These are phyloP conservation scores for Stagonosporopsis chrysanthemi DNA, from an alignment of 2,329 filamentous ascomycete genomes.

Conservation along the genomic window DNA sequence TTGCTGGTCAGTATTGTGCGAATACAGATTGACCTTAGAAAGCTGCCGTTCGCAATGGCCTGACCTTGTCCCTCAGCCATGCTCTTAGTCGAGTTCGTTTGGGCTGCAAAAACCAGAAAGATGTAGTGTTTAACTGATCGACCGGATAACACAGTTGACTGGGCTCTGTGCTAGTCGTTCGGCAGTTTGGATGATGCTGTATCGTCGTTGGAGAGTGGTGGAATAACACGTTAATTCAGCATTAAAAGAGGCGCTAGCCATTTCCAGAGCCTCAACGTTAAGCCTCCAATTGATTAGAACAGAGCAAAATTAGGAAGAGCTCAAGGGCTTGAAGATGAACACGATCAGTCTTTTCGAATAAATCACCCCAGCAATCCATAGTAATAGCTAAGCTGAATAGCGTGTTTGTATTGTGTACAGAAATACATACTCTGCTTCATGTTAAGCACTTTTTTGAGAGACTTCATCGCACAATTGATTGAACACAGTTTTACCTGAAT, in stretches of 20 bases:
- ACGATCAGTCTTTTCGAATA: background rate
- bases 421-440: background rate
- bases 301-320: background rate
- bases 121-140: background rate
- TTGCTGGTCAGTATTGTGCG: background rate
- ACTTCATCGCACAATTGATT: background rate
- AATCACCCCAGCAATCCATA: background rate
- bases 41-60: background rate
- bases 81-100: constrained; percentile 1
- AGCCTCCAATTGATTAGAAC: background rate
- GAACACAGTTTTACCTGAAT: too few relatives aligned
- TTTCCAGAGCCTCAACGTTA: background rate
- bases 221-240: background rate
- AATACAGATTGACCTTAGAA: background rate
- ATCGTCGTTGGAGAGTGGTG: constrained; percentile 1
- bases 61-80: background rate
- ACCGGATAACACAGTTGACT: background rate
- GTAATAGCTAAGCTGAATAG: background rate
- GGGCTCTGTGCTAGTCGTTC: background rate
- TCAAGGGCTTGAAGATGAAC: background rate
- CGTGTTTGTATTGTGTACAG: background rate
- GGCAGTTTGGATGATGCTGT: background rate
- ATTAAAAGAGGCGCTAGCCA: background rate
- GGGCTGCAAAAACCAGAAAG: background rate
- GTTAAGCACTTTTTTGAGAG: background rate